Percentiles rank a stretch among this genome's conserved stretches.
Conservation (phyloP, 2,329 filamentous ascomycete genomes). For the Camptophora hylomeconis region DNA sequence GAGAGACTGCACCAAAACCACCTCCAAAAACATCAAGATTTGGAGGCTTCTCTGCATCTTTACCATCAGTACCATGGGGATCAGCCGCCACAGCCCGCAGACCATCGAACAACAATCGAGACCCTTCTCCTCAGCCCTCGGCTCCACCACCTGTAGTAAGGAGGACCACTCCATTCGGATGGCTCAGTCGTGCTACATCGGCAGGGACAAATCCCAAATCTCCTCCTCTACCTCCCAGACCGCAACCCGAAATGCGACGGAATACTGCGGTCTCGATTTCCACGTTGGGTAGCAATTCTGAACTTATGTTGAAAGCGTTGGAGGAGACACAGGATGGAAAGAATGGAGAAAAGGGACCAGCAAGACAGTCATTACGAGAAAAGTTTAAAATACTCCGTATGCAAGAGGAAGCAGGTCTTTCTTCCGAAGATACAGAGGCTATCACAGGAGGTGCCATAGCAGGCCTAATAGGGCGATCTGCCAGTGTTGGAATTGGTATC, state of each 20-base stretch:
- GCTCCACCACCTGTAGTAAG: slow-evolving; percentile 44
- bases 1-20: slow-evolving; percentile 25
- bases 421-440: slow-evolving; percentile 36
- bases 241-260: slow-evolving; percentile 45
- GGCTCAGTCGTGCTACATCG: slow-evolving; percentile 13
- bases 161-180: slow-evolving; percentile 71
- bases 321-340: slow-evolving; percentile 49
- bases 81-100: slow-evolving; percentile 24
- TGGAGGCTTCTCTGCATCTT: slow-evolving; percentile 57
- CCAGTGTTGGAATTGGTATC: slow-evolving; percentile 31
- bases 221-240: slow-evolving; percentile 42
- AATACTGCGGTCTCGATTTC: slow-evolving; percentile 72
- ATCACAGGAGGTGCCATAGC: slow-evolving; percentile 28
- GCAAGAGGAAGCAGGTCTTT: slow-evolving; percentile 56
- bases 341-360: slow-evolving; percentile 33
- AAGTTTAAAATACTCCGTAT: slow-evolving; percentile 66
- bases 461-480: slow-evolving; percentile 28
- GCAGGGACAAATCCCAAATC: slow-evolving; percentile 61
- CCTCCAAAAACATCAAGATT: slow-evolving; percentile 47
- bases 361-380: slow-evolving; percentile 57
- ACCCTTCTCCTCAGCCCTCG: slow-evolving; percentile 21
- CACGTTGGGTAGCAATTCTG: slow-evolving; percentile 66
- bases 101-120: slow-evolving; percentile 16
- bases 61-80: slow-evolving; percentile 63
- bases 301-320: slow-evolving; percentile 64